Base-by-base conservation (phyloP, 2,329 filamentous ascomycete species). In the Colletotrichum somersetense region DNA sequence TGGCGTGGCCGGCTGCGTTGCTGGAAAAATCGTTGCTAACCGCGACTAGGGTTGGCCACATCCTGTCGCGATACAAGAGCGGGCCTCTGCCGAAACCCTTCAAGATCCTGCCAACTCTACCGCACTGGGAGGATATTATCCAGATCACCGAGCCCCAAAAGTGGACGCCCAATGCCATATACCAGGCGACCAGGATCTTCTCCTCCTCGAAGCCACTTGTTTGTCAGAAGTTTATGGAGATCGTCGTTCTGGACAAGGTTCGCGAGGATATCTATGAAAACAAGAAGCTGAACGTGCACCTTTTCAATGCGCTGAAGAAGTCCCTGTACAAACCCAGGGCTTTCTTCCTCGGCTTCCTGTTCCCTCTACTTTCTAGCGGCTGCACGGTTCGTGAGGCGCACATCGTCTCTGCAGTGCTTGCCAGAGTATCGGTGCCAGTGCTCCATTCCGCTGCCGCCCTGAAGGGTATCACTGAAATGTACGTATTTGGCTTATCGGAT, bases 11-110 rank as follows among this genome's bases (percentile, higher is more conserved):
- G 33, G 3, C 23, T 14, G 20, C 44, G 14, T 58, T 18, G 23
- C 23, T 30, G 33, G n/a, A 52, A 38, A 56, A 30, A 12, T 18
- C 18, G 26, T 23, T 14, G 55, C 75, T 78, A 50, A 77, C 74
- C 33, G 18, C 5, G 11, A 62, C 4, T 59, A 94, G 91, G 84
- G 91, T 97, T 76, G 96, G 95, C 73, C 87, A 95, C 75, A 92
- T 98, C 73, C 88, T 99, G 71, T 95, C 94, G 35, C 91, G 96
- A 75, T 98, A 97, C 86, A 97, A 97, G 83, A 96, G 93, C 18
- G 96, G 96, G n/a, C 96, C 96, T 75, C 88, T 99, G 42, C 96
- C 96, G 26, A 99, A 99, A 83, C 96, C 96, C 0, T 97, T 99
- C 88, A 98, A 98, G 83, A 95, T 98, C 75, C 88, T 99, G 11